phyloP scores from a whole-genome alignment of 2,329 filamentous ascomycete species.

The Capronia americana region DNA sequence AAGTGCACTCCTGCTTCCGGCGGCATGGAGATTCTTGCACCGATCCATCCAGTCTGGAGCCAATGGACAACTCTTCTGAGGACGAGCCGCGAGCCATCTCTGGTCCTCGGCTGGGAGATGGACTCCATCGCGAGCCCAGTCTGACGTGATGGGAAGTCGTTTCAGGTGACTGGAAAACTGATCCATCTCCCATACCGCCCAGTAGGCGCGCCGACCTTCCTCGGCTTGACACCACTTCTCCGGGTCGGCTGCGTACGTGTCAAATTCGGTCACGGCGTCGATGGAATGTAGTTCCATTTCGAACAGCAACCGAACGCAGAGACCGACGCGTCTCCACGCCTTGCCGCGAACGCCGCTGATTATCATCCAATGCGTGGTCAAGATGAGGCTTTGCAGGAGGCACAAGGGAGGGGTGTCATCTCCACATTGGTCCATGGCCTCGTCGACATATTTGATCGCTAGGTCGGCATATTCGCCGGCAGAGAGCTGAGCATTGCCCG shows the following conservation, averaged over 20 bases:
- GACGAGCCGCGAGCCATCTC: slow-evolving; percentile 44
- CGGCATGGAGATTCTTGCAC: slow-evolving; percentile 44
- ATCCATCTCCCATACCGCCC: slow-evolving; percentile 54
- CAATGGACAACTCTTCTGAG: slow-evolving; percentile 42
- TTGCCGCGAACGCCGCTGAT: slow-evolving; percentile 46
- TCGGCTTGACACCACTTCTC: slow-evolving; percentile 43
- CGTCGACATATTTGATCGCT: slow-evolving; percentile 40
- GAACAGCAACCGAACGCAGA: slow-evolving; percentile 44
- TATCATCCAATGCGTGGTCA: slow-evolving; percentile 46
- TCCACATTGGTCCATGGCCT: slow-evolving; percentile 43
- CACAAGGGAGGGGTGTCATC: slow-evolving; percentile 47
- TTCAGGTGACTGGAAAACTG: slow-evolving; percentile 50
- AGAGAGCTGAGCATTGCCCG: slow-evolving; percentile 6
- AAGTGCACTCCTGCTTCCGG: slow-evolving; percentile 45
- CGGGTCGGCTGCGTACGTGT: slow-evolving; percentile 11
- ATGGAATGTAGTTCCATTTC: slow-evolving; percentile 45
- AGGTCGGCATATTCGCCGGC: slow-evolving; percentile 38
- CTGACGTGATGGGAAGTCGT: slow-evolving; percentile 45
- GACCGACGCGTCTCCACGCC: slow-evolving; percentile 46
- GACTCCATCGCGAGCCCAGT: slow-evolving; percentile 46
- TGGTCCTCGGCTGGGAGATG: slow-evolving; percentile 47
- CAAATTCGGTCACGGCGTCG: slow-evolving; percentile 23
- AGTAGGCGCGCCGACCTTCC: slow-evolving; percentile 49
- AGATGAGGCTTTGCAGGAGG: slow-evolving; percentile 47
- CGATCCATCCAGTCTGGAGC: slow-evolving; percentile 43